Evolutionary conservation across 2,329 filamentous ascomycete species (phyloP).

Genomic region (Lachnellula hyalina): DNA sequence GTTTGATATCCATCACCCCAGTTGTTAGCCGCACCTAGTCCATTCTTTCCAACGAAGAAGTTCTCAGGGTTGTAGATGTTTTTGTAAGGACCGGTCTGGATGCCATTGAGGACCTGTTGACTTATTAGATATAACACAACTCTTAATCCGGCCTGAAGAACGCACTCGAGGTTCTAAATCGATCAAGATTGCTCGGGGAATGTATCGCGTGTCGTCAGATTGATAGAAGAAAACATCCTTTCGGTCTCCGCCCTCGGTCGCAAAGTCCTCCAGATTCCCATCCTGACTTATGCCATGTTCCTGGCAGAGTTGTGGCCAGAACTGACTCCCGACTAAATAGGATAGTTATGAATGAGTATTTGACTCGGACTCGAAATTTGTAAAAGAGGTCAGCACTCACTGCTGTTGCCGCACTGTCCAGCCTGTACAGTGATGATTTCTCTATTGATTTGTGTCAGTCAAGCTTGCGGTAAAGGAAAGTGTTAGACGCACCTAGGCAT

Average conservation of each 20-base stretch:
- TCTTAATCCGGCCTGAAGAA: background rate
- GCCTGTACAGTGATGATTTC: constrained; percentile 99
- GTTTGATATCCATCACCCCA: constrained; percentile 97
- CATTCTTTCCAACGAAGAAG: constrained; percentile 94
- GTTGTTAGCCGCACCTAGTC: constrained; percentile 92
- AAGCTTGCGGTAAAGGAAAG: background rate
- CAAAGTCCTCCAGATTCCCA: constrained; percentile 95
- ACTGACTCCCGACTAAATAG: constrained; percentile 79
- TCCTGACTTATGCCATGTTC: constrained; percentile 98
- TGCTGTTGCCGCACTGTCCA: constrained; percentile 98
- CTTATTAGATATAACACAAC: constrained; percentile 2
- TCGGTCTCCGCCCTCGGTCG: constrained; percentile 92
- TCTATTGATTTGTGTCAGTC: constrained; percentile 41
- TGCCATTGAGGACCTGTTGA: constrained; percentile 72
- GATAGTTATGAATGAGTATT: constrained; percentile 6
- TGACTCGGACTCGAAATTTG: background rate
- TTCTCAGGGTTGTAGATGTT: constrained; percentile 99
- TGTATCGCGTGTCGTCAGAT: constrained; percentile 98
- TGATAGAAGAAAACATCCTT: constrained; percentile 99
- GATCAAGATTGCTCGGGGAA: constrained; percentile 89
- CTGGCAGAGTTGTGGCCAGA: constrained; percentile 98
- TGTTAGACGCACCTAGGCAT: constrained; percentile 30
- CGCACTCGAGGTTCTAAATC: constrained; percentile 85
- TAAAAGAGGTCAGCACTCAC: constrained; percentile 51
- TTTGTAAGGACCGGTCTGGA: constrained; percentile 89